Evolutionary conservation across 2,329 filamentous ascomycete genomes (phyloP).

Genomic region (Aspergillus persii): DNA sequence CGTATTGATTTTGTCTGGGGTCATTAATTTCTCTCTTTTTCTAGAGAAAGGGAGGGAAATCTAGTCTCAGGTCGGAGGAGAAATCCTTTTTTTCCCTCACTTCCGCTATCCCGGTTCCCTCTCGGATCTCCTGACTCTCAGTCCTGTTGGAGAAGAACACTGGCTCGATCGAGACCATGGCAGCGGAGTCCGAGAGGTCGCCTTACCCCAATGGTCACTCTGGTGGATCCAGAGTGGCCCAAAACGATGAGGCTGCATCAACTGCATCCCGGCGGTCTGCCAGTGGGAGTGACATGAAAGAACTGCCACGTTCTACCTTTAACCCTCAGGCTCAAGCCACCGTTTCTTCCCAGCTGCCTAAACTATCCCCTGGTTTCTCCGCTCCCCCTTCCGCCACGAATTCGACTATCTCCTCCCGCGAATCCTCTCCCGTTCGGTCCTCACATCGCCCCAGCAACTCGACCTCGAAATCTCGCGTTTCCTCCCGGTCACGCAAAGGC

Average conservation of each 20-base stretch:
- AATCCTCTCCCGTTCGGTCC: constrained; percentile 46
- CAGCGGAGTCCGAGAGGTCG: constrained; percentile 38
- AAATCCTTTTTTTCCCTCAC: constrained; percentile 16
- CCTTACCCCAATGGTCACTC: constrained; percentile 32
- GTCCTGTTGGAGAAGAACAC: constrained; percentile 24
- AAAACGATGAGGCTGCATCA: constrained; percentile 26
- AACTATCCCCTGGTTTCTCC: constrained; percentile 28
- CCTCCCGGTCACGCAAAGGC: constrained; percentile 62
- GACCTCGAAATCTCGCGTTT: constrained; percentile 31
- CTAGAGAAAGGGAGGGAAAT: not conserved
- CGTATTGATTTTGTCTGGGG: not conserved
- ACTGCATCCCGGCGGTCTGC: constrained; percentile 27
- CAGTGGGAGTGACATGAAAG: constrained; percentile 29
- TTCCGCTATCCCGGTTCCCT: constrained; percentile 28
- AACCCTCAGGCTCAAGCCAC: constrained; percentile 26
- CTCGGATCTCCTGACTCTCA: constrained; percentile 35
- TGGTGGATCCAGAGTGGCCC: constrained; percentile 28
- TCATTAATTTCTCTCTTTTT: not conserved
- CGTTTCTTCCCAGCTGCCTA: constrained; percentile 33
- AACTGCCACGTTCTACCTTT: constrained; percentile 27
- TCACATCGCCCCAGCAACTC: constrained; percentile 31
- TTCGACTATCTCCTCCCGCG: constrained; percentile 49
- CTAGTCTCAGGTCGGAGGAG: not conserved
- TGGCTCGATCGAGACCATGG: constrained; percentile 32
- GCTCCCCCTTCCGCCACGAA: constrained; percentile 40